Evolutionary conservation across 2,329 filamentous ascomycete genomes (phyloP).

Genomic region (Orbilia javanica): DNA sequence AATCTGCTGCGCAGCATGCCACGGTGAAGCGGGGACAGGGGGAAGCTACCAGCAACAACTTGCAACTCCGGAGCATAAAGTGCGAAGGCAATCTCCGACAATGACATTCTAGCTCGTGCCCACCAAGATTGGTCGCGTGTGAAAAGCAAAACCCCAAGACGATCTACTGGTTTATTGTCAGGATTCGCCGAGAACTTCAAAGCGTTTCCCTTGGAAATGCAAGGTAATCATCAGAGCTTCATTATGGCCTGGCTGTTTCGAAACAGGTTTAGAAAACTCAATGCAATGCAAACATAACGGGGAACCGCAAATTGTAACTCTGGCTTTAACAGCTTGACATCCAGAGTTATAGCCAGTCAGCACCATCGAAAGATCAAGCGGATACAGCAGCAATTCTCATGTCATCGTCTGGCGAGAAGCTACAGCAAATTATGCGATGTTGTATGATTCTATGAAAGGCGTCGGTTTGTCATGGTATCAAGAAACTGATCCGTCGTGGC

Average conservation of each 20-base stretch:
- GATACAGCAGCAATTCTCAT: constrained; percentile 29
- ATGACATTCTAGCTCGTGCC: constrained; percentile 13
- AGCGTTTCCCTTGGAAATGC: constrained; percentile 34
- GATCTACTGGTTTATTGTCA: constrained; percentile 9
- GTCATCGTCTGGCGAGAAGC: constrained; percentile 19
- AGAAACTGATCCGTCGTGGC: constrained; percentile 42
- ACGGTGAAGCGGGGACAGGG: constrained; percentile 29
- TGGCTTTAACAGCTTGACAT: background rate
- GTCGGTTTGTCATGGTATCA: constrained; percentile 43
- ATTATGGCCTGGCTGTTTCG: constrained; percentile 43
- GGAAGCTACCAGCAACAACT: constrained; percentile 36
- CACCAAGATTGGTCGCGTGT: constrained; percentile 17
- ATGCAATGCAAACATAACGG: constrained; percentile 29
- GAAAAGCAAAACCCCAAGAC: constrained; percentile 26
- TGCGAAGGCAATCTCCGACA: constrained; percentile 31
- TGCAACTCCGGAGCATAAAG: constrained; percentile 20
- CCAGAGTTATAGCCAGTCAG: constrained; percentile 6
- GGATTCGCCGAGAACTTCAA: constrained; percentile 13
- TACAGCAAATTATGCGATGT: constrained; percentile 17
- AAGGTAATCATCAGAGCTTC: constrained; percentile 49
- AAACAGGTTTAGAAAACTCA: constrained; percentile 27
- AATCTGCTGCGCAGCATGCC: constrained; percentile 29
- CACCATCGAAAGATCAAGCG: constrained; percentile 7
- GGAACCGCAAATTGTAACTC: constrained; percentile 37
- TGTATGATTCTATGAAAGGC: constrained; percentile 25